Conservation (phyloP, 2,329 filamentous ascomycete species). For the Cephalotrichum gorgonifer region DNA sequence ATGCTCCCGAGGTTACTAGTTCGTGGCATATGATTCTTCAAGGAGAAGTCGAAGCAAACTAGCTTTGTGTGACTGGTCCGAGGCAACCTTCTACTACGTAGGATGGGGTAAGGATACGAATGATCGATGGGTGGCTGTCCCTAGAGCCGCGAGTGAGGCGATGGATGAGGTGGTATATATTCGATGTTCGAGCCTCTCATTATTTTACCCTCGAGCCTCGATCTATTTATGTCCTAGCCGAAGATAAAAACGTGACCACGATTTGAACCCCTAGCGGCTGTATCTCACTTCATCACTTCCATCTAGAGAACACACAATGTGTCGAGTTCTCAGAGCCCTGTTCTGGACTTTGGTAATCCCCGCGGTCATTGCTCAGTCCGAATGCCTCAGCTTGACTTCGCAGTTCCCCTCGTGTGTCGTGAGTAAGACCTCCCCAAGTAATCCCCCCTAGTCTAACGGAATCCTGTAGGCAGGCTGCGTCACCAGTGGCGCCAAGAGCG, state of each 20-base stretch:
- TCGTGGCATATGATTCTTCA: not conserved
- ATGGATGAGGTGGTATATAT: not conserved
- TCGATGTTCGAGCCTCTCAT: not conserved
- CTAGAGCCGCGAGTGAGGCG: not conserved
- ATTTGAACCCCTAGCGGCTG: not conserved
- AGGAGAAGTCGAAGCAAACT: not conserved
- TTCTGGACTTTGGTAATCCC: not conserved
- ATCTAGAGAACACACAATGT: not conserved
- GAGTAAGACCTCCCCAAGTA: not conserved
- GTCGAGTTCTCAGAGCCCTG: not conserved
- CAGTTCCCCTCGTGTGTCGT: constrained; percentile 1
- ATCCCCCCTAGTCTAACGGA: not conserved
- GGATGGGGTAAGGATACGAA: not conserved
- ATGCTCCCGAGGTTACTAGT: not conserved
- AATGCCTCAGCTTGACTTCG: constrained; percentile 2
- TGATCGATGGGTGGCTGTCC: not conserved
- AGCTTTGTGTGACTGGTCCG: not conserved
- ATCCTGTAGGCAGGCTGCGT: not conserved
- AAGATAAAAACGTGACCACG: not conserved
- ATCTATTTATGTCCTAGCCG: not conserved
- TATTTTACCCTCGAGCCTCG: not conserved
- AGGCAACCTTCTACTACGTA: not conserved
- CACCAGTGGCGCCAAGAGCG: not conserved
- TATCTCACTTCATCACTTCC: not conserved
- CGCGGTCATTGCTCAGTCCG: not conserved